phyloP scores from a whole-genome alignment of 2,329 filamentous ascomycete genomes.

The Phyllosticta capitalensis region DNA sequence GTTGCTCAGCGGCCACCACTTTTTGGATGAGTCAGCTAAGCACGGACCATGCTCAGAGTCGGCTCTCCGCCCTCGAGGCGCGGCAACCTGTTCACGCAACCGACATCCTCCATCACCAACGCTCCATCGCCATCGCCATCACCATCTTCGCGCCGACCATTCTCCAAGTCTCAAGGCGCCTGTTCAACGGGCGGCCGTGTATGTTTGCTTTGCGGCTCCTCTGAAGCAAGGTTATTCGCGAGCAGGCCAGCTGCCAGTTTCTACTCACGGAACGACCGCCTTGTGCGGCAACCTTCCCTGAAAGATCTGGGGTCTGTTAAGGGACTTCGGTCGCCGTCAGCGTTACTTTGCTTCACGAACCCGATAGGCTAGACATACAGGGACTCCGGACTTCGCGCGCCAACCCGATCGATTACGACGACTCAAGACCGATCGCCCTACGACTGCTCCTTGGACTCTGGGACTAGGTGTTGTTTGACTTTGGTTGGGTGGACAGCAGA shows the following conservation, averaged over 20 bases:
- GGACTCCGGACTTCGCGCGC: background rate
- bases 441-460: background rate
- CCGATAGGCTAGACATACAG: background rate
- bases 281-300: background rate
- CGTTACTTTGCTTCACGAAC: background rate
- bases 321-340: constrained; percentile 1
- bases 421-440: background rate
- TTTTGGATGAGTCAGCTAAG: too few species aligned
- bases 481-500: background rate
- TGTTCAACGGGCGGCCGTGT: background rate
- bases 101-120: too few species aligned
- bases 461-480: background rate
- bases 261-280: background rate
- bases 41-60: too few species aligned
- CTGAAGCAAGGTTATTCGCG: background rate
- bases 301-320: constrained; percentile 5
- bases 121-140: too few species aligned
- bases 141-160: background rate
- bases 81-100: too few species aligned
- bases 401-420: background rate
- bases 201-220: background rate
- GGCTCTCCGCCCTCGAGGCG: too few species aligned
- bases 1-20: too few species aligned
- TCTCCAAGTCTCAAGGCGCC: background rate
- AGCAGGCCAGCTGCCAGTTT: background rate